These are phyloP conservation scores for Fusarium mundagurra DNA, from an alignment of 2,329 filamentous ascomycete genomes.

Conservation along the genomic window DNA sequence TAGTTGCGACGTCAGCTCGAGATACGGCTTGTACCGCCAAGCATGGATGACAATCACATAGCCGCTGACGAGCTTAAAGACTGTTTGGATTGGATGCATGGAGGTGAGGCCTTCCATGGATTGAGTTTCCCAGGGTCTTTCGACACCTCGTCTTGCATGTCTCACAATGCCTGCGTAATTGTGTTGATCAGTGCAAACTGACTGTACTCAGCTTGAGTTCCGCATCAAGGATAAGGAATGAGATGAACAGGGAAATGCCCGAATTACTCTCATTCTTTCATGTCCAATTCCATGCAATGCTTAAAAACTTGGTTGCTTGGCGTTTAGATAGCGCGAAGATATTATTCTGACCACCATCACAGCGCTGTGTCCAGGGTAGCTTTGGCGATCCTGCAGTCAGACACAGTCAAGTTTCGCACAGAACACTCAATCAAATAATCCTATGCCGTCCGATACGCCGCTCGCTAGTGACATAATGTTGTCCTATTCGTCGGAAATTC, in stretches of 20 bases:
- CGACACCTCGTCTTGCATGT: not conserved
- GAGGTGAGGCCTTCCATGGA: not conserved
- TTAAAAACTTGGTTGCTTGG: not conserved
- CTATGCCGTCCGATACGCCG: not conserved
- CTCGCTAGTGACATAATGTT: constrained; percentile 1
- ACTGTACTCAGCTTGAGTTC: not conserved
- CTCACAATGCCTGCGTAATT: not conserved
- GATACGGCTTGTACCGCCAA: not conserved
- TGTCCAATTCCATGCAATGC: not conserved
- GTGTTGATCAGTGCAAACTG: not conserved
- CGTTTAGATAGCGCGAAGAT: constrained; percentile 28
- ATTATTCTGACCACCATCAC: constrained; percentile 12
- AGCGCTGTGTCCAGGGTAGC: constrained; percentile 4
- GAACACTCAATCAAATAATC: not conserved
- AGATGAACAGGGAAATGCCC: not conserved
- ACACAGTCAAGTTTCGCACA: not conserved
- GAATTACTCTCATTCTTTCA: not conserved
- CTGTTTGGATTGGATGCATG: not conserved
- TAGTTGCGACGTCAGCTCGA: constrained; percentile 14
- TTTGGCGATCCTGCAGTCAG: not conserved
- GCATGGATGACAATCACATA: not conserved
- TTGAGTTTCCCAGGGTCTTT: not conserved
- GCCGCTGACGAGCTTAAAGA: not conserved
- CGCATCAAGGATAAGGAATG: not conserved
- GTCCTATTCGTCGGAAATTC: not conserved